phyloP scores from a whole-genome alignment of 2,329 filamentous ascomycete species.

The Aaosphaeria pasadenensis region DNA sequence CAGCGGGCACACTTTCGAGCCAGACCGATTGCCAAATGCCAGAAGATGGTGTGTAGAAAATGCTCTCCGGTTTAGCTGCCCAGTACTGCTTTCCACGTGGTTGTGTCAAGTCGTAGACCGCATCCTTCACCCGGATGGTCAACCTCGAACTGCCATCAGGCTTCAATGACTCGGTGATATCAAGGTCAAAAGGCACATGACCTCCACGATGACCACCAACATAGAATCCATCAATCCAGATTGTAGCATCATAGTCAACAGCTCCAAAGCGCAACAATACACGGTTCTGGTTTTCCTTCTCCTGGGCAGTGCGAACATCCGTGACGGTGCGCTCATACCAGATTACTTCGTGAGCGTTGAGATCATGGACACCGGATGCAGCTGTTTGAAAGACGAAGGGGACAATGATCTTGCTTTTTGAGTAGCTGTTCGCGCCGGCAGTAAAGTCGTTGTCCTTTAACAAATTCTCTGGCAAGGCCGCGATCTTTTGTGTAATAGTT shows the following conservation, averaged over 20 bases:
- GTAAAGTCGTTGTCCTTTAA: slow-evolving; percentile 45
- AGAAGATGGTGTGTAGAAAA: slow-evolving; percentile 58
- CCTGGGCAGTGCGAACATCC: slow-evolving; percentile 48
- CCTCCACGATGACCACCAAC: slow-evolving; percentile 58
- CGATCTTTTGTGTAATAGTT: slow-evolving; percentile 47
- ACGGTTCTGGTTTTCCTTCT: slow-evolving; percentile 39
- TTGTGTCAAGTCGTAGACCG: slow-evolving; percentile 62
- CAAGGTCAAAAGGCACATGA: slow-evolving; percentile 57
- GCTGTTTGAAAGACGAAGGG: slow-evolving; percentile 65
- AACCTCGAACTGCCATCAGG: slow-evolving; percentile 29
- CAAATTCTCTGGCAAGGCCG: slow-evolving; percentile 48
- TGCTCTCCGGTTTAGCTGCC: slow-evolving; percentile 58
- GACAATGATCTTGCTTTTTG: slow-evolving; percentile 56
- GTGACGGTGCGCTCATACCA: slow-evolving; percentile 60
- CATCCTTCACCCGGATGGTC: slow-evolving; percentile 61
- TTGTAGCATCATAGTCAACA: slow-evolving; percentile 59
- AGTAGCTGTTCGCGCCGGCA: slow-evolving; percentile 28
- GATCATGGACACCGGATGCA: slow-evolving; percentile 61
- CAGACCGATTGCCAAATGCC: slow-evolving; percentile 60
- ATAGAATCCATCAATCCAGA: slow-evolving; percentile 55
- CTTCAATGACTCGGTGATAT: slow-evolving; percentile 50
- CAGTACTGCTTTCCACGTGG: slow-evolving; percentile 68
- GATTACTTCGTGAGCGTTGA: slow-evolving; percentile 62
- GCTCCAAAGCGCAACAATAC: slow-evolving; percentile 58
- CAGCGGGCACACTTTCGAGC: slow-evolving; percentile 54